Evolutionary conservation across 78 protist species (phyloP).

Genomic region (Dictyostelium discoideum): dicty_2.7 NC_007091.3:720501-721000

Average conservation of each 20-base stretch:
- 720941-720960: background rate
- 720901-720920: background rate
- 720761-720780: slow-evolving; percentile 42
- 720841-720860: background rate
- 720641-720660: background rate
- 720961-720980: background rate
- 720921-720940: background rate
- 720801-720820: background rate
- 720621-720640: background rate
- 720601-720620: background rate
- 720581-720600: slow-evolving; percentile 13
- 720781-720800: background rate
- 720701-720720: background rate
- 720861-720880: background rate
- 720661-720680: background rate
- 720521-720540: slow-evolving; percentile 18
- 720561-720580: background rate
- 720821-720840: background rate
- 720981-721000: background rate
- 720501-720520: slow-evolving; percentile 35
- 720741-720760: slow-evolving; percentile 41
- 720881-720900: background rate
- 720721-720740: background rate
- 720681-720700: background rate
- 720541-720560: slow-evolving; percentile 6